phyloP scores from a whole-genome alignment of 352 stramenopile genomes.

The Globisporangium iwayamae region DNA sequence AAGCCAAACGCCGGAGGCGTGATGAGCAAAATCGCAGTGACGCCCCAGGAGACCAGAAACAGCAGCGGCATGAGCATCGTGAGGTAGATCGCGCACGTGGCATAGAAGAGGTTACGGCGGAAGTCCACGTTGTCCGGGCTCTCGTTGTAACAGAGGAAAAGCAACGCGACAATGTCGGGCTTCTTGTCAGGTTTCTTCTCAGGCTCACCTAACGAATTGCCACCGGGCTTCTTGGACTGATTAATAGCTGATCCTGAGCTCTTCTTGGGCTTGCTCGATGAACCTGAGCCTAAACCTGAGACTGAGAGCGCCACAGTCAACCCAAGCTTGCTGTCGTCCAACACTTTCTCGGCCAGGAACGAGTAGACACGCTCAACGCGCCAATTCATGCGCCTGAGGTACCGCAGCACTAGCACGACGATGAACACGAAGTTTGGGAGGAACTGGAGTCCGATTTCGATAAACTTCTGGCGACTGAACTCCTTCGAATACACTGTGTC shows the following conservation, averaged over 20 bases:
- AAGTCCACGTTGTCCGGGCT: conserved; percentile 57
- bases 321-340: conserved; percentile 15
- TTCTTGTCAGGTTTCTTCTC: conserved; percentile 16
- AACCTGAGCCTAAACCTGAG: background rate
- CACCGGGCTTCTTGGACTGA: background rate
- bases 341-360: conserved; percentile 59
- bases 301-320: background rate
- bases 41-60: conserved; percentile 65
- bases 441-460: conserved; percentile 59
- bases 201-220: background rate
- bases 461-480: conserved; percentile 58
- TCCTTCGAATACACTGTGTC: conserved; percentile 68
- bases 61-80: conserved; percentile 53
- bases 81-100: conserved; percentile 49
- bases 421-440: conserved; percentile 41
- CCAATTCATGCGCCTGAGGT: conserved; percentile 77
- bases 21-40: conserved; percentile 66
- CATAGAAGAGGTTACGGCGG: conserved; percentile 78
- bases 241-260: background rate
- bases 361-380: conserved; percentile 75
- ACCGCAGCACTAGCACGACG: conserved; percentile 44
- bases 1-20: conserved; percentile 77
- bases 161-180: conserved; percentile 59
- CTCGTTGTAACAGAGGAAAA: conserved; percentile 83
- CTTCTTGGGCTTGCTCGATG: conserved; percentile 18